Base-by-base conservation (phyloP, 2,329 filamentous ascomycete species). In the Zarea fungicola region DNA sequence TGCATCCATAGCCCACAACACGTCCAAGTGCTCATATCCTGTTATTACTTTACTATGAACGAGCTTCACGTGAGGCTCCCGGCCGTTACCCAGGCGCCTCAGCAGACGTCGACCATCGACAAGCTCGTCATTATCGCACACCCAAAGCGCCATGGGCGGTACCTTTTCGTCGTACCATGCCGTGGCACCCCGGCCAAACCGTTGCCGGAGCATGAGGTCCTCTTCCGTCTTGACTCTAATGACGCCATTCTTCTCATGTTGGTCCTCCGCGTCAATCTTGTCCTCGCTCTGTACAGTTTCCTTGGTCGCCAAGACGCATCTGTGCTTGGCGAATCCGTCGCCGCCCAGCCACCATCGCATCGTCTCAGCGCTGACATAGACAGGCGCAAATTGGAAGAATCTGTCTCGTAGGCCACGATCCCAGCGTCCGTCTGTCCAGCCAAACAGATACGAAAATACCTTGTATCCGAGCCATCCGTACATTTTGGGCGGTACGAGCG, bases 331-430 rank as follows among this genome's bases (percentile, higher is more conserved):
- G 60, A 95, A 96, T 57, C 90, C 90, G 58, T 93, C 89, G 4
- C 84, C 74, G 0, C 91, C 92, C 1, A 96, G 76, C 92, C 92
- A 96, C 92, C 92, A 97, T 6, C 89, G 77, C 89, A 96, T 96
- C 51, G 83, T 85, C 68, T 96, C 90, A 1, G 89, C 80, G 57
- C 84, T 89, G 43, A 96, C 89, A 59, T 95, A 95, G 0, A 95
- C 89, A 1, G 92, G 92, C 0, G 89, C 83, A 56, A 95, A 96
- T 59, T 93, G 89, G 64, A 97, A 96, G 78, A 95, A 85, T 35
- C 92, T 83, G 61, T 89, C 72, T 51, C 87, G 76, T 13, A 96
- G 69, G 6, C 77, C 88, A 8, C 83, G 80, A 54, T 96, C 92
- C 92, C 92, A 96, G 7, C 89, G 79, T 9, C 66, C 71, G 62